A percentile compares a stretch with the other conserved stretches of the same genome.
These are phyloP conservation scores for Melampsora americana DNA, from an alignment of 1,284 basidiomycete genomes.

Conservation along the genomic window DNA sequence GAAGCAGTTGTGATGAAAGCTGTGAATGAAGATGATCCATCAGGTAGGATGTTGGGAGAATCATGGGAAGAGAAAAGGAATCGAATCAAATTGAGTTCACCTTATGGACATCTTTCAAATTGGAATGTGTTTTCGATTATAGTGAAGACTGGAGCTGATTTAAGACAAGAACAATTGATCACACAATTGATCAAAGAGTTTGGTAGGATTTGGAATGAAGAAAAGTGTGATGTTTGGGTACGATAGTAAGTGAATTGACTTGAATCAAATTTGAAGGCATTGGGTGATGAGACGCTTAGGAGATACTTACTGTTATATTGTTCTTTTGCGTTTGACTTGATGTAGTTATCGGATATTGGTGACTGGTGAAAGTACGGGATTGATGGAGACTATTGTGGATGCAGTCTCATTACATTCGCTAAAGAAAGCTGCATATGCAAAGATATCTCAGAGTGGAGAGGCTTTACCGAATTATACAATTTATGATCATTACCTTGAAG, in stretches of 20 bases:
- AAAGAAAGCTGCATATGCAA: slow-evolving; percentile 95
- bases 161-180: slow-evolving; percentile 95
- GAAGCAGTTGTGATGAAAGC: slow-evolving; percentile 74
- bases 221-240: slow-evolving; percentile 83
- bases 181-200: slow-evolving; percentile 93
- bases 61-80: slow-evolving; percentile 93
- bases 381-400: slow-evolving; percentile 86
- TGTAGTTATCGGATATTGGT: slow-evolving; percentile 74
- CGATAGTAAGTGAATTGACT: slow-evolving; percentile 59
- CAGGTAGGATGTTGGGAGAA: slow-evolving; percentile 90
- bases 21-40: slow-evolving; percentile 94
- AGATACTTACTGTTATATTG: too few relatives aligned
- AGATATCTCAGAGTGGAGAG: slow-evolving; percentile 62
- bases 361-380: slow-evolving; percentile 83
- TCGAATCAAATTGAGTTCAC: slow-evolving; percentile 84
- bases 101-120: slow-evolving; percentile 87
- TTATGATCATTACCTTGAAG: slow-evolving; percentile 81
- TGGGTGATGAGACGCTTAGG: not conserved
- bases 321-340: not conserved
- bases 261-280: not conserved
- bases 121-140: slow-evolving; percentile 81
- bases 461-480: slow-evolving; percentile 61
- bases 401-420: slow-evolving; percentile 98
- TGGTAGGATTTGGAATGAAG: slow-evolving; percentile 89
- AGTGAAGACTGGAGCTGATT: slow-evolving; percentile 94